These are phyloP conservation scores for Holtermannia corniformis DNA, from an alignment of 768 basidiomycete genomes.

Conservation along the genomic window DNA sequence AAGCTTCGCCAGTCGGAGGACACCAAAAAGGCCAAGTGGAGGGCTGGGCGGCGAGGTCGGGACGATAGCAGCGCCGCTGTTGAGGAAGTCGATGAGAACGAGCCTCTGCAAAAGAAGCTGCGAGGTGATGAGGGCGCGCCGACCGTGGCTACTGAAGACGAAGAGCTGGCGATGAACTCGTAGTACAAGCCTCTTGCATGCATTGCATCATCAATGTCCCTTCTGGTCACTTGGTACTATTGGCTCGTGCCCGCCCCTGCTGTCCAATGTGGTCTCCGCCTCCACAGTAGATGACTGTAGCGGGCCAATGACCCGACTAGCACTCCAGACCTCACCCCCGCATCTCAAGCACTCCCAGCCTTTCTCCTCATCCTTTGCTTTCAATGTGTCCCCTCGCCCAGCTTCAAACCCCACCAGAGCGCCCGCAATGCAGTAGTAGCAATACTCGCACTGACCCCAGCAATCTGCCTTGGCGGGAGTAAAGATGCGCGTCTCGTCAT, in stretches of 20 bases:
- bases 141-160: too few species aligned
- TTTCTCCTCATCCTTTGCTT: conserved; percentile 9
- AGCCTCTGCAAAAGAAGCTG: not conserved
- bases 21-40: conserved; percentile 5
- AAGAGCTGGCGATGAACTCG: not conserved
- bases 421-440: conserved; percentile 85
- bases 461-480: conserved; percentile 48
- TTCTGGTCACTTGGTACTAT: not conserved
- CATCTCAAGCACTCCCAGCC: conserved; percentile 80
- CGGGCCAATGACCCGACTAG: conserved; percentile 51
- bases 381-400: conserved; percentile 2
- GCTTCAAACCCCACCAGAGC: conserved; percentile 54
- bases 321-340: conserved; percentile 54
- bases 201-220: not conserved
- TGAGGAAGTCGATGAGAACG: not conserved
- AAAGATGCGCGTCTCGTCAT: conserved; percentile 73
- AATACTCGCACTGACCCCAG: conserved; percentile 77
- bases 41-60: not conserved
- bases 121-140: not conserved
- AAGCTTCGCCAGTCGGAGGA: conserved; percentile 59
- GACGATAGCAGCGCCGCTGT: not conserved
- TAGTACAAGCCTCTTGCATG: not conserved
- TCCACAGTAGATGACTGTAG: too few species aligned
- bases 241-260: too few species aligned
- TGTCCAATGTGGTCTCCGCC: too few species aligned